These are phyloP conservation scores for Fraxinus pennsylvanica DNA, from an alignment of 257 asterid genomes.

Conservation along the genomic window DNA sequence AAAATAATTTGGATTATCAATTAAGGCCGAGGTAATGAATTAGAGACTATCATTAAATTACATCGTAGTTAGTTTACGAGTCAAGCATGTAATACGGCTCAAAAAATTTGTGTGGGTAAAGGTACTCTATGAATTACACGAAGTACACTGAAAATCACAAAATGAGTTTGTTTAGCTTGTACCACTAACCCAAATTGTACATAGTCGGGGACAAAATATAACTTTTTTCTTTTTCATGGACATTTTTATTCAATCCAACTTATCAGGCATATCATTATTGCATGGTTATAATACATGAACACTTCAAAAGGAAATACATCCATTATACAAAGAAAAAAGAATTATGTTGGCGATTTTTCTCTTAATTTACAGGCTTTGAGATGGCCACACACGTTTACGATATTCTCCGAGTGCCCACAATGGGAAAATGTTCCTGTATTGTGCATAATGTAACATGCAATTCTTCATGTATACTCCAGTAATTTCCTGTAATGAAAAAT, in stretches of 20 bases:
- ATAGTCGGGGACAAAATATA: neutral
- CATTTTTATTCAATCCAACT: neutral
- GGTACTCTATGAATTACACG: neutral
- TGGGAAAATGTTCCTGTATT: slow-evolving; percentile 63
- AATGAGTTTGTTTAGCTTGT: neutral
- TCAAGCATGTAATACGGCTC: neutral
- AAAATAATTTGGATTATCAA: neutral
- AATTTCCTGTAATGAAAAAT: slow-evolving; percentile 46
- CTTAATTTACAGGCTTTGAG: slow-evolving; percentile 31
- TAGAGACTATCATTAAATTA: too few relatives aligned
- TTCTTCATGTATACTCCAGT: slow-evolving; percentile 78
- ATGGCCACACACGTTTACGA: slow-evolving; percentile 63
- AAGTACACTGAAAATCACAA: neutral
- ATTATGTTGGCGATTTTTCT: neutral
- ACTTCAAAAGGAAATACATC: neutral
- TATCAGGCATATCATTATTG: neutral
- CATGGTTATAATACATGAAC: neutral
- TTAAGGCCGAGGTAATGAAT: neutral
- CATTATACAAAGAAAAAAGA: neutral
- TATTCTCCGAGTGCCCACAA: slow-evolving; percentile 85
- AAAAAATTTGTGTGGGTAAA: too few relatives aligned
- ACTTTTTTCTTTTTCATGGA: neutral
- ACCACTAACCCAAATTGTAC: neutral
- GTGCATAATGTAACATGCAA: slow-evolving; percentile 74
- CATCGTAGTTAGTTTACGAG: neutral